These are phyloP conservation scores for Saccharomyces pastorianus DNA, from an alignment of 1,139 yeast species.

Conservation along the genomic window DNA sequence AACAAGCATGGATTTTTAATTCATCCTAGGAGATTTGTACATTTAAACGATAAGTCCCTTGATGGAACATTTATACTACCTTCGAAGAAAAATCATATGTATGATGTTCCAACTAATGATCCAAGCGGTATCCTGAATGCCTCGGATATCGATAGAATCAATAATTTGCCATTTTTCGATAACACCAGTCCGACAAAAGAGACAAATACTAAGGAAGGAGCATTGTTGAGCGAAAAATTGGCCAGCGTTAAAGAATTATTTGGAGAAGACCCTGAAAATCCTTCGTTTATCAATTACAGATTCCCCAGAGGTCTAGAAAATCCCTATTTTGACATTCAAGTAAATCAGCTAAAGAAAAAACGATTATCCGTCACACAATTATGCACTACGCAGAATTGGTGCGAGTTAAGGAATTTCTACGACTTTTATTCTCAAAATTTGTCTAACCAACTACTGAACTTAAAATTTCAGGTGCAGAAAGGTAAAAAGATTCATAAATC, in stretches of 20 bases:
- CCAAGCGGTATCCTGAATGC: not conserved
- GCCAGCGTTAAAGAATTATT: slow-evolving; percentile 8
- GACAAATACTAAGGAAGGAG: not conserved
- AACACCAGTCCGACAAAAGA: not conserved
- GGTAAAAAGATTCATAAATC: slow-evolving; percentile 39
- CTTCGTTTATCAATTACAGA: slow-evolving; percentile 6
- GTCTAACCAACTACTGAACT: slow-evolving; percentile 14
- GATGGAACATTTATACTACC: not conserved
- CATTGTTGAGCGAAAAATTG: slow-evolving; percentile 12
- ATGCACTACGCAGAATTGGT: slow-evolving; percentile 41
- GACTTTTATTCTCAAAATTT: slow-evolving; percentile 33
- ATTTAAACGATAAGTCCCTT: not conserved
- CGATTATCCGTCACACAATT: slow-evolving; percentile 39
- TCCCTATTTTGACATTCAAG: slow-evolving; percentile 17
- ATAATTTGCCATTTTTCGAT: not conserved
- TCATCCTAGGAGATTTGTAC: not conserved
- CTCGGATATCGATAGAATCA: not conserved
- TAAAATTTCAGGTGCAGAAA: slow-evolving; percentile 32
- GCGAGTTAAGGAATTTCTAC: slow-evolving; percentile 43
- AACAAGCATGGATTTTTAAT: not conserved
- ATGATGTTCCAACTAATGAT: not conserved
- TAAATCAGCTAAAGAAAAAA: slow-evolving; percentile 4
- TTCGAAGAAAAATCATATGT: not conserved
- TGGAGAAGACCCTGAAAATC: slow-evolving; percentile 7
- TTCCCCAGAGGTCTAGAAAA: slow-evolving; percentile 8